These are phyloP conservation scores for Irpex sp. DNA, from an alignment of 1,284 basidiomycete species.

Conservation along the genomic window DNA sequence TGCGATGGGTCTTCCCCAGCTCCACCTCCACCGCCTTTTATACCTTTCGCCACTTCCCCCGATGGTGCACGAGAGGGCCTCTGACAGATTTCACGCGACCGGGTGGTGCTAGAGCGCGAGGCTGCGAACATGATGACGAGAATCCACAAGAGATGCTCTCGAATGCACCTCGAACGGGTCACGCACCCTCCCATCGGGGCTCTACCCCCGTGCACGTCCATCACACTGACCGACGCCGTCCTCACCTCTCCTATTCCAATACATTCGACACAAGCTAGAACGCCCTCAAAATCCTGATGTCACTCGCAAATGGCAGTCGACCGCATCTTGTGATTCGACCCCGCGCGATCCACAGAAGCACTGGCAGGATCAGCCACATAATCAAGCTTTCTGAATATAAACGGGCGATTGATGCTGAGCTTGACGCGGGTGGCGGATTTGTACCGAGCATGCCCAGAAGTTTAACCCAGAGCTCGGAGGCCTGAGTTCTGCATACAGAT, in stretches of 20 bases:
- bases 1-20: background rate
- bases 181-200: background rate
- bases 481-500: background rate
- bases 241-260: background rate
- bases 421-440: background rate
- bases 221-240: background rate
- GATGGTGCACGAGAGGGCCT: background rate
- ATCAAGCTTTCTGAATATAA: background rate
- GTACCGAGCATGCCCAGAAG: constrained; percentile 10
- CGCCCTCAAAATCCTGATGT: background rate
- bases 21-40: background rate
- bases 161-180: background rate
- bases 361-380: background rate
- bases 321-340: background rate
- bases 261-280: background rate
- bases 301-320: background rate
- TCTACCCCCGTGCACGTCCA: background rate
- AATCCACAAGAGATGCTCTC: background rate
- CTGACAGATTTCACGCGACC: background rate
- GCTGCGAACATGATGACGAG: background rate
- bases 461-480: constrained; percentile 6
- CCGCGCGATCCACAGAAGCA: background rate
- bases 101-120: background rate
- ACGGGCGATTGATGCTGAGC: background rate
- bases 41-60: background rate